These are phyloP conservation scores for Rhytidiadelphus loreus DNA, from an alignment of 225 moss, liverwort and hornwort genomes.

Conservation along the genomic window DNA sequence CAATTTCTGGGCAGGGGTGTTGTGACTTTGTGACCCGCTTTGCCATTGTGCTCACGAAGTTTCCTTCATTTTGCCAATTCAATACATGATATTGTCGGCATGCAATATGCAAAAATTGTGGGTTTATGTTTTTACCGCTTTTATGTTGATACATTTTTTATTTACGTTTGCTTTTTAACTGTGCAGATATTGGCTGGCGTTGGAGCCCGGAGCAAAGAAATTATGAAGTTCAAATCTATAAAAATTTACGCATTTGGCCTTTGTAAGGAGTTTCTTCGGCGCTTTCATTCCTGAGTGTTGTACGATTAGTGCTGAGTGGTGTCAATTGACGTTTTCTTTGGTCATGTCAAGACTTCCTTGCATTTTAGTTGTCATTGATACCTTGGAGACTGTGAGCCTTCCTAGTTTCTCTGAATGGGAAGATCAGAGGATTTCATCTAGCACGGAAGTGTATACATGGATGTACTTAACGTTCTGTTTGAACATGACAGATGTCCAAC, in stretches of 20 bases:
- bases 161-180: neutral
- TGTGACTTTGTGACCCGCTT: neutral
- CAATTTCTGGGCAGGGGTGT: neutral
- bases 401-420: neutral
- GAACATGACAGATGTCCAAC: slow-evolving; percentile 70
- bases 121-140: neutral
- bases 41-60: neutral
- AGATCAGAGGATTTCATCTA: neutral
- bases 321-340: neutral
- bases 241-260: slow-evolving; percentile 63
- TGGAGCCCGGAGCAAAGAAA: slow-evolving; percentile 56
- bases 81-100: neutral
- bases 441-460: neutral
- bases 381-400: neutral
- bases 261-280: slow-evolving; percentile 20
- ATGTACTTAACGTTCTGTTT: neutral
- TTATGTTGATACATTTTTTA: neutral
- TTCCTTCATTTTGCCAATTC: neutral
- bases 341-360: neutral
- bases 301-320: neutral
- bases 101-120: neutral
- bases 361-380: neutral
- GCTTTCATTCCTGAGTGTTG: neutral
- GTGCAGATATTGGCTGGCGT: neutral
- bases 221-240: slow-evolving; percentile 55